Evolutionary conservation across 1,284 basidiomycete genomes (phyloP), one percentile per base, ranked within the genome.

Genomic region (Moniliophthora roreri): DNA sequence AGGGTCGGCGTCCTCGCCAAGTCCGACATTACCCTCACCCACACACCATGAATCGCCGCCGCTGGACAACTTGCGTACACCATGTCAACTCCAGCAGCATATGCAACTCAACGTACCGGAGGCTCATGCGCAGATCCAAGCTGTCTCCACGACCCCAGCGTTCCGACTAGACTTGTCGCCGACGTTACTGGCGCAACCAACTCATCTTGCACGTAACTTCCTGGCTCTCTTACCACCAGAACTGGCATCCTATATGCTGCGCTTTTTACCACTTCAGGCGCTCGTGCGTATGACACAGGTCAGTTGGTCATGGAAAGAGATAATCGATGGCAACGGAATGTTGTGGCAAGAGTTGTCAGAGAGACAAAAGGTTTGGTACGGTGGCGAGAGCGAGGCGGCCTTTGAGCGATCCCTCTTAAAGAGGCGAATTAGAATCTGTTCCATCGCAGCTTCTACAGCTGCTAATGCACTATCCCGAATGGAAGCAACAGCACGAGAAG

Each of bases 201-300:
- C 84, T 4, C 74, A 95, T 41, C 76, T 95, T 21, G 89, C 91
- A 18, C 86, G 92, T 61, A 92, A 95, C 69, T 95, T 94, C 66
- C 77, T 95, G 58, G 89, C 87, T 1, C 80, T 93, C 40, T 79
- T 95, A 5, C 93, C 93, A 7, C 85, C 90, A 18, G 92, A 95
- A 62, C 83, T 95, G 44, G 87, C 90, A 47, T 89, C 89, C 0
- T 84, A 89, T 55, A 78, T 95, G 54, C 79, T 95, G 54, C 85
- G 84, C 60, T 91, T 80, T 65, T 81, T 95, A 20, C 83, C 89
- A 3, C 89, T 86, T 60, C 77, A 83, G 5, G 84, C 89, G 16
- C 81, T 95, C 42, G 84, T 88, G 37, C 85, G 89, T 35, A 89
- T 91, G 15, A 87, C 89, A 10, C 78, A 87, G 24, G 93, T 95